A percentile compares a stretch with the other conserved stretches of the same genome.
Conservation (phyloP, 1,139 yeast species). For the Kazachstania sp. region DNA sequence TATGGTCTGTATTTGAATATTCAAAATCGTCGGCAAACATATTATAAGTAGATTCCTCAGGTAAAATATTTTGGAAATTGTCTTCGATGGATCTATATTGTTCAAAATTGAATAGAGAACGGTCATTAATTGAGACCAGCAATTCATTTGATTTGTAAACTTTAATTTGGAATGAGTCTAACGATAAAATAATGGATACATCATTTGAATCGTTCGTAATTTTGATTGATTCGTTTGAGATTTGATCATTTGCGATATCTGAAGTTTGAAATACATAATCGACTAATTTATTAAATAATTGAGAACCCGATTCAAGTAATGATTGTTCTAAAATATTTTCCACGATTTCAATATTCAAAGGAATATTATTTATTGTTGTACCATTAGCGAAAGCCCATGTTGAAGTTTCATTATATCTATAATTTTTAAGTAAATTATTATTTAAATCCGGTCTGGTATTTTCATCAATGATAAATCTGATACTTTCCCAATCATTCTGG, state of each 20-base stretch:
- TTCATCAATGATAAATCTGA: constrained; percentile 60
- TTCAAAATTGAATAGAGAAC: constrained; percentile 65
- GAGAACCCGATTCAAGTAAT: too few species aligned
- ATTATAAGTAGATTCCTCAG: constrained; percentile 50
- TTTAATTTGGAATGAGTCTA: constrained; percentile 46
- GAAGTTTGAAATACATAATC: constrained; percentile 1
- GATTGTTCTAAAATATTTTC: background rate
- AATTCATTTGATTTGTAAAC: constrained; percentile 39
- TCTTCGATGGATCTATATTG: constrained; percentile 51
- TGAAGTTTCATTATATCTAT: constrained; percentile 54
- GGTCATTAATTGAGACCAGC: constrained; percentile 57
- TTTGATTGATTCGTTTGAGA: constrained; percentile 29
- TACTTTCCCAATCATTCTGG: constrained; percentile 43
- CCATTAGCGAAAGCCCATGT: constrained; percentile 47
- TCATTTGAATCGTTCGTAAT: constrained; percentile 23
- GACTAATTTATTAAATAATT: background rate
- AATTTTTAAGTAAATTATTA: constrained; percentile 23
- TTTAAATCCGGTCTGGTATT: constrained; percentile 27
- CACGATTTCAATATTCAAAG: background rate
- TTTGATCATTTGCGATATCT: constrained; percentile 36
- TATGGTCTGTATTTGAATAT: constrained; percentile 50
- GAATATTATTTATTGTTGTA: background rate
- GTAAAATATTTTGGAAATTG: constrained; percentile 37
- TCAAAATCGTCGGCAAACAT: constrained; percentile 53
- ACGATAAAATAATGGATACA: constrained; percentile 26